Percentiles rank a stretch among this genome's conserved stretches.
These are phyloP conservation scores for Avena sativa DNA, from an alignment of 176 grass and related monocot genomes.

Conservation along the genomic window DNA sequence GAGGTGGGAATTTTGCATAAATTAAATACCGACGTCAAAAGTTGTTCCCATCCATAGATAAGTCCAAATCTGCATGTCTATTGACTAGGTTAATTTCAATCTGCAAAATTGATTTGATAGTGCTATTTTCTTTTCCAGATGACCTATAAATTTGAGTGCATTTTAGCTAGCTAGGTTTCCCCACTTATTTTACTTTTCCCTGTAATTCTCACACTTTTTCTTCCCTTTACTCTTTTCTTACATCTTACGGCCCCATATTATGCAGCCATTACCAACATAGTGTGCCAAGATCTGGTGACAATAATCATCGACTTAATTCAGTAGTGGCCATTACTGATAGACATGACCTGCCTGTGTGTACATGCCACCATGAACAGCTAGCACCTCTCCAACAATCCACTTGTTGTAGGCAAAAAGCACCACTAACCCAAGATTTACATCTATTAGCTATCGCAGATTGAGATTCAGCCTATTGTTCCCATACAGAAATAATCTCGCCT, in stretches of 20 bases:
- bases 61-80: not conserved
- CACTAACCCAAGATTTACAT: slow-evolving; percentile 5
- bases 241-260: not conserved
- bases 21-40: not conserved
- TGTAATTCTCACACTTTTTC: not conserved
- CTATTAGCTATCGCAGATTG: not conserved
- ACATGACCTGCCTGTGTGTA: not conserved
- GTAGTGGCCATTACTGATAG: not conserved
- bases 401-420: not conserved
- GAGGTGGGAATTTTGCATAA: not conserved
- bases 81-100: not conserved
- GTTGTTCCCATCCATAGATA: not conserved
- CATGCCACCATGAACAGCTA: slow-evolving; percentile 4
- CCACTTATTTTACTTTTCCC: slow-evolving; percentile 13
- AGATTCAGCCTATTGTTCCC: not conserved
- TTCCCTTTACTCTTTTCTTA: not conserved
- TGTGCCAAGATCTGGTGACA: slow-evolving; percentile 8
- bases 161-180: slow-evolving; percentile 24
- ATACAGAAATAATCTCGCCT: not conserved
- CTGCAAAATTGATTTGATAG: not conserved
- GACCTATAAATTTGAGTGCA: slow-evolving; percentile 21
- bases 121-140: slow-evolving; percentile 19
- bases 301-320: not conserved
- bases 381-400: not conserved
- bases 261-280: slow-evolving; percentile 17